Evolutionary conservation across 371 early-diverging fungal genomes (phyloP).

Genomic region (Chytridium lagenaria): DNA sequence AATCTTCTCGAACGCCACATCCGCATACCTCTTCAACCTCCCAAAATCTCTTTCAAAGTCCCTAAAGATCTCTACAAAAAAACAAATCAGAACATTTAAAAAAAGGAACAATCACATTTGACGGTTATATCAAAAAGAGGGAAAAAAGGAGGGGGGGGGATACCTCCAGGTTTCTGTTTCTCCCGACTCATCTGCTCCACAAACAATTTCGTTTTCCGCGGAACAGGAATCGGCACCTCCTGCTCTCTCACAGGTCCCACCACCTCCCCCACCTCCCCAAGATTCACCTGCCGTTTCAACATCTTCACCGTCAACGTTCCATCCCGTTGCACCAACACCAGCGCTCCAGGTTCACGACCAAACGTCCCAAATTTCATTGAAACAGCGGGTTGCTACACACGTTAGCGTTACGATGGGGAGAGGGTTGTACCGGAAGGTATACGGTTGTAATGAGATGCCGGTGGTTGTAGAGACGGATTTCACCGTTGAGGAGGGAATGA

Average conservation of each 20-base stretch:
- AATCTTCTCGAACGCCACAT: not conserved
- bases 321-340: conserved; percentile 21
- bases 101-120: too few species aligned
- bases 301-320: conserved; percentile 28
- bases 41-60: conserved; percentile 19
- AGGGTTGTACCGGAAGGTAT: conserved; percentile 16
- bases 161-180: conserved; percentile 23
- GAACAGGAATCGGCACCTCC: conserved; percentile 7
- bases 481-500: conserved; percentile 21
- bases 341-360: conserved; percentile 23
- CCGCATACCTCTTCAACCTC: not conserved
- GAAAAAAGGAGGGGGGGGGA: too few species aligned
- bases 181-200: conserved; percentile 26
- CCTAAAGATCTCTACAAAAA: conserved; percentile 18
- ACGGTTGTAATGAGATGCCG: conserved; percentile 17
- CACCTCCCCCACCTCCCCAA: not conserved
- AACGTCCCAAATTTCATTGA: conserved; percentile 26
- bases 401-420: too few species aligned
- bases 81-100: not conserved
- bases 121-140: too few species aligned
- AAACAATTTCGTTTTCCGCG: conserved; percentile 21
- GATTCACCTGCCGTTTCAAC: conserved; percentile 21
- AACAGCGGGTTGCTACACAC: conserved; percentile 25
- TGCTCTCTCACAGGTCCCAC: not conserved
- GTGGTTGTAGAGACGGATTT: conserved; percentile 27